Conservation (phyloP, 23 red algal genomes). For the Cyanidioschyzon merolae region DNA sequence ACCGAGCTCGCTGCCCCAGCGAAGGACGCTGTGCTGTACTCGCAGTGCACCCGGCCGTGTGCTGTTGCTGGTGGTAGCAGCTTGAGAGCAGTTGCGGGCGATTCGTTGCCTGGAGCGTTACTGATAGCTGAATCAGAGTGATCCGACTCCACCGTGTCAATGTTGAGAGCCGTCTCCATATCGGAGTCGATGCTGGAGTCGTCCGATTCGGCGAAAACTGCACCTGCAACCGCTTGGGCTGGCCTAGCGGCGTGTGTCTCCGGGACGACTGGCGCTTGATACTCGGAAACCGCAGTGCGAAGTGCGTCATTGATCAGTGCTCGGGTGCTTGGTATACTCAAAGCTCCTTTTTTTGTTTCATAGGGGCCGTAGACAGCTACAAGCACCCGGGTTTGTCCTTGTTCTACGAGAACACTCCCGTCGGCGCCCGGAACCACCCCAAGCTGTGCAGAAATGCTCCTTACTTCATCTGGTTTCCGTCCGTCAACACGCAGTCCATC, state of each 20-base stretch:
- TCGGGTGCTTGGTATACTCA: not conserved
- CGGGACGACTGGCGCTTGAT: too few species aligned
- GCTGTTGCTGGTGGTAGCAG: slow-evolving; percentile 8
- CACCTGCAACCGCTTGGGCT: too few species aligned
- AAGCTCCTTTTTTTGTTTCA: slow-evolving; percentile 19
- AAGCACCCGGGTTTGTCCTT: slow-evolving; percentile 84
- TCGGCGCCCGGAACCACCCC: slow-evolving; percentile 55
- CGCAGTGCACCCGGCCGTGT: slow-evolving; percentile 4
- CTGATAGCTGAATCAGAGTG: too few species aligned
- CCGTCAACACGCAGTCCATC: slow-evolving; percentile 92
- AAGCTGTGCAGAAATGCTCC: slow-evolving; percentile 41
- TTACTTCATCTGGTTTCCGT: slow-evolving; percentile 53
- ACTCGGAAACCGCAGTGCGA: not conserved
- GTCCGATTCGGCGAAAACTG: too few species aligned
- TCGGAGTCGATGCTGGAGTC: too few species aligned
- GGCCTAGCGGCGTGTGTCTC: too few species aligned
- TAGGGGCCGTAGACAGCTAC: slow-evolving; percentile 87
- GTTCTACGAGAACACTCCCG: slow-evolving; percentile 51
- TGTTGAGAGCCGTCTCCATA: too few species aligned
- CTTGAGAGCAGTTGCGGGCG: not conserved
- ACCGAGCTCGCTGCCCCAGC: not conserved
- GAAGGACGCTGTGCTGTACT: slow-evolving; percentile 29
- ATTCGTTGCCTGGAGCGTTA: too few species aligned
- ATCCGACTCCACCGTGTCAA: too few species aligned
- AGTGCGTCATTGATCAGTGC: not conserved